Conservation (phyloP, 2,329 filamentous ascomycete species). For the Epichloe typhina region DNA sequence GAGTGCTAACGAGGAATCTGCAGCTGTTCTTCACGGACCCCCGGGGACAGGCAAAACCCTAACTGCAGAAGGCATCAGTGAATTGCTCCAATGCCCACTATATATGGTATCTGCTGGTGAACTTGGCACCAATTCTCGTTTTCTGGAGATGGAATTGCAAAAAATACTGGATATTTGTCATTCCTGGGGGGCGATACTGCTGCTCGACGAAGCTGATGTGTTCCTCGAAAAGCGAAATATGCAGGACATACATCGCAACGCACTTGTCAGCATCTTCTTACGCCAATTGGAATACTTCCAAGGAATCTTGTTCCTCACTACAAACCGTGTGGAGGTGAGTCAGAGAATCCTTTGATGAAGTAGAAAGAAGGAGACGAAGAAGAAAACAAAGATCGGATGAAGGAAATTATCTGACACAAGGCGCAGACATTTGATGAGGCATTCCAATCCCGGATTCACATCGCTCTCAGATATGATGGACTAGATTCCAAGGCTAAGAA, state of each 20-base stretch:
- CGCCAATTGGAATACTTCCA: slow-evolving; percentile 84
- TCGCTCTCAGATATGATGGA: slow-evolving; percentile 69
- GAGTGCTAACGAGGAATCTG: not conserved
- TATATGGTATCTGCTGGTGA: slow-evolving; percentile 78
- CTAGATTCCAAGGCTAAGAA: slow-evolving; percentile 60
- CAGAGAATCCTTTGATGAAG: not conserved
- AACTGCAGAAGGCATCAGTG: slow-evolving; percentile 76
- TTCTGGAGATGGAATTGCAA: slow-evolving; percentile 63
- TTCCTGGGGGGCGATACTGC: slow-evolving; percentile 67
- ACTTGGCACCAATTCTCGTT: slow-evolving; percentile 62
- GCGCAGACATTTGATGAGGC: slow-evolving; percentile 71
- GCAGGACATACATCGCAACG: slow-evolving; percentile 74
- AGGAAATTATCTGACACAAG: slow-evolving; percentile 2
- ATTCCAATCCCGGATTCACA: slow-evolving; percentile 78
- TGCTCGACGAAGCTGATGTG: slow-evolving; percentile 77
- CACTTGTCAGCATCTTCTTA: slow-evolving; percentile 76
- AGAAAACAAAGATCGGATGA: not conserved
- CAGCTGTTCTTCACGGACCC: slow-evolving; percentile 64
- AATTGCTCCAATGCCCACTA: slow-evolving; percentile 66
- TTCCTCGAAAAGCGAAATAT: slow-evolving; percentile 74
- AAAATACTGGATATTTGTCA: slow-evolving; percentile 75
- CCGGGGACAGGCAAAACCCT: slow-evolving; percentile 83
- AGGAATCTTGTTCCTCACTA: slow-evolving; percentile 80
- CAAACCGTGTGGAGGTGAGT: slow-evolving; percentile 61
- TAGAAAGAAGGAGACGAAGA: not conserved